Evolutionary conservation across 1,139 yeast species (phyloP).

Genomic region (Debaryomyces coudertii): DNA sequence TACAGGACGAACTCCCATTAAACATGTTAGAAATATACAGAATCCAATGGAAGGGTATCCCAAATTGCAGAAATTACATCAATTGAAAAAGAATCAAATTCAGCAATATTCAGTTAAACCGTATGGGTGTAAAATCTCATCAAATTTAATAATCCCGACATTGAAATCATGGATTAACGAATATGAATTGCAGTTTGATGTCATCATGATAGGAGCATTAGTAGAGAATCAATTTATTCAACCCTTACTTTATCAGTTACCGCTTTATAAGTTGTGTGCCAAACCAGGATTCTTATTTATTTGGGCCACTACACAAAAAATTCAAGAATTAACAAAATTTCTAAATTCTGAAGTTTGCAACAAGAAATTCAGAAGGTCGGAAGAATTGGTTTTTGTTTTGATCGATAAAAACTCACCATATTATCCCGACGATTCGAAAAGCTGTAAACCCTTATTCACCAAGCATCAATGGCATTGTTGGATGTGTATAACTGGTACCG

Average conservation of each 20-base stretch:
- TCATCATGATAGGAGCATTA: conserved; percentile 88
- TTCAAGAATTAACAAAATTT: conserved; percentile 60
- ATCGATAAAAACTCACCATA: conserved; percentile 61
- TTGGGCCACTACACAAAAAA: conserved; percentile 81
- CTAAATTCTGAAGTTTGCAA: conserved; percentile 65
- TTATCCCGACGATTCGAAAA: conserved; percentile 46
- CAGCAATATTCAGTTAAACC: conserved; percentile 58
- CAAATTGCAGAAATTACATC: conserved; percentile 67
- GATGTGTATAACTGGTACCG: conserved; percentile 97
- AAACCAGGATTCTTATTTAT: conserved; percentile 84
- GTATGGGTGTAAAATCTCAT: conserved; percentile 61
- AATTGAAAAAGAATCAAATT: conserved; percentile 58
- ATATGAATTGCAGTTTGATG: conserved; percentile 72
- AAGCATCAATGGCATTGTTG: conserved; percentile 90
- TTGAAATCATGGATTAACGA: conserved; percentile 62
- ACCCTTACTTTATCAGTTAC: conserved; percentile 63
- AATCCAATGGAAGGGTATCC: conserved; percentile 85
- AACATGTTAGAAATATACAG: conserved; percentile 62
- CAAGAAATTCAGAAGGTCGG: conserved; percentile 82
- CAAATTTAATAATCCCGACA: conserved; percentile 56
- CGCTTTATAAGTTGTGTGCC: conserved; percentile 72
- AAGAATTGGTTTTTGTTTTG: conserved; percentile 76
- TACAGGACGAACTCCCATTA: conserved; percentile 59
- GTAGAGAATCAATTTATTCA: conserved; percentile 69
- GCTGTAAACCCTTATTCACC: conserved; percentile 31